Conservation (phyloP, 495 filamentous ascomycete genomes). For the Neurospora pannonica region DNA sequence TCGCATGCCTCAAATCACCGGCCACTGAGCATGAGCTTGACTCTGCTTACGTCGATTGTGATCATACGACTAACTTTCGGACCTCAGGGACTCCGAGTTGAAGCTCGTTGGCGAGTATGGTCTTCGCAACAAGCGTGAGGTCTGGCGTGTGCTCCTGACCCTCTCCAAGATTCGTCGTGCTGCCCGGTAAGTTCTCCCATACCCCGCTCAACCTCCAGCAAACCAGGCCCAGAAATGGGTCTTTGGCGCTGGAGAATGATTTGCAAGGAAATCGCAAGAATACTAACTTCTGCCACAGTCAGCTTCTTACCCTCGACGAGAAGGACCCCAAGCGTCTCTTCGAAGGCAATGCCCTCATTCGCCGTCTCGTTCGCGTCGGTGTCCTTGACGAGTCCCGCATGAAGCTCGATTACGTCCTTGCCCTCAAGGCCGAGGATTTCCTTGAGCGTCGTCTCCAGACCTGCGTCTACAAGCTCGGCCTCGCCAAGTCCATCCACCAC, state of each 20-base stretch:
- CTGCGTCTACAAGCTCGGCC: constrained; percentile 98
- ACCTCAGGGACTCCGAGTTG: constrained; percentile 88
- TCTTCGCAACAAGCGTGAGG: constrained; percentile 99
- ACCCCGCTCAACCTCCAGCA: background rate
- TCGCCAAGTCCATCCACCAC: constrained; percentile 99
- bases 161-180: constrained; percentile 99
- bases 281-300: constrained; percentile 45
- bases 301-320: constrained; percentile 98
- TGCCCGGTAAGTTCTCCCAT: constrained; percentile 68
- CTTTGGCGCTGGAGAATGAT: background rate
- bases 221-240: background rate
- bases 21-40: constrained; percentile 97
- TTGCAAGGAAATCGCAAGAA: background rate
- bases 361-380: constrained; percentile 98
- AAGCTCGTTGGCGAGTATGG: constrained; percentile 99
- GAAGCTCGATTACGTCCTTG: constrained; percentile 99
- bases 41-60: constrained; percentile 90
- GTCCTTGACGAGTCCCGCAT: constrained; percentile 99
- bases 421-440: constrained; percentile 97
- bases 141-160: constrained; percentile 98
- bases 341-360: constrained; percentile 99
- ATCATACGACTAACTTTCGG: constrained; percentile 37
- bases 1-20: constrained; percentile 44
- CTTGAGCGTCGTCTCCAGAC: constrained; percentile 98
- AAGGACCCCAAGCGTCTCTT: constrained; percentile 99